Evolutionary conservation across 2,329 filamentous ascomycete species (phyloP).

Genomic region (Apiospora phragmitis): DNA sequence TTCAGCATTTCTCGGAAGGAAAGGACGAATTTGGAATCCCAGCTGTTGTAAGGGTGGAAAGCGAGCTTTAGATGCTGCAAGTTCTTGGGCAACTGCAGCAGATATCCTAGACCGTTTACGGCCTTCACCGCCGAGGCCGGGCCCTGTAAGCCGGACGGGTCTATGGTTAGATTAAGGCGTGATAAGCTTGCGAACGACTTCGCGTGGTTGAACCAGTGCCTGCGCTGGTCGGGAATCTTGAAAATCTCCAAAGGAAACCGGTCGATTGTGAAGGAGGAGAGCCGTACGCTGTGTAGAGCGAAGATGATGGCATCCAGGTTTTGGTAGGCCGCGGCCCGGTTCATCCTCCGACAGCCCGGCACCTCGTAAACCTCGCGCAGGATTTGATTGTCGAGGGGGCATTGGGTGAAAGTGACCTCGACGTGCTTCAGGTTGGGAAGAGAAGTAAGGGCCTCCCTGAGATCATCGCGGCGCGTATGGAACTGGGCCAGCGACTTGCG

Average conservation of each 20-base stretch:
- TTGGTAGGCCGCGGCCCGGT: conserved; percentile 38
- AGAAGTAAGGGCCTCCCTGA: conserved; percentile 39
- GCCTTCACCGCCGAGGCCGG: conserved; percentile 39
- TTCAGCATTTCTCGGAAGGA: conserved; percentile 41
- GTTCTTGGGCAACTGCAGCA: conserved; percentile 39
- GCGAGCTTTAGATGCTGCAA: conserved; percentile 40
- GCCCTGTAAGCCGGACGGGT: conserved; percentile 38
- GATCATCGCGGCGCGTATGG: conserved; percentile 34
- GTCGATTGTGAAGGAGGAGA: conserved; percentile 42
- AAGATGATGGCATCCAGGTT: conserved; percentile 41
- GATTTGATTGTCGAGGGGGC: conserved; percentile 39
- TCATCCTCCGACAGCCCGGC: conserved; percentile 40
- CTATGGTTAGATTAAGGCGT: conserved; percentile 40
- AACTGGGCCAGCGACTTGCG: conserved; percentile 37
- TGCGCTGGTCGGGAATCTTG: conserved; percentile 36
- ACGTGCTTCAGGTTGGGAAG: conserved; percentile 42
- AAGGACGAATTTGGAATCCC: conserved; percentile 41
- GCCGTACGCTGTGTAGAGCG: conserved; percentile 36
- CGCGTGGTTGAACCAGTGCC: conserved; percentile 43
- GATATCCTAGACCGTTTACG: conserved; percentile 43
- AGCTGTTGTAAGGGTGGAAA: conserved; percentile 41
- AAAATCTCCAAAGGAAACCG: conserved; percentile 45
- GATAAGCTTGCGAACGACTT: conserved; percentile 41
- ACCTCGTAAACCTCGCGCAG: conserved; percentile 38
- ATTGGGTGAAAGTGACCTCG: conserved; percentile 41